Percentiles rank a stretch among this genome's conserved stretches.
Evolutionary conservation across 2,329 filamentous ascomycete genomes (phyloP).

Genomic region (Polytolypa hystricis): DNA sequence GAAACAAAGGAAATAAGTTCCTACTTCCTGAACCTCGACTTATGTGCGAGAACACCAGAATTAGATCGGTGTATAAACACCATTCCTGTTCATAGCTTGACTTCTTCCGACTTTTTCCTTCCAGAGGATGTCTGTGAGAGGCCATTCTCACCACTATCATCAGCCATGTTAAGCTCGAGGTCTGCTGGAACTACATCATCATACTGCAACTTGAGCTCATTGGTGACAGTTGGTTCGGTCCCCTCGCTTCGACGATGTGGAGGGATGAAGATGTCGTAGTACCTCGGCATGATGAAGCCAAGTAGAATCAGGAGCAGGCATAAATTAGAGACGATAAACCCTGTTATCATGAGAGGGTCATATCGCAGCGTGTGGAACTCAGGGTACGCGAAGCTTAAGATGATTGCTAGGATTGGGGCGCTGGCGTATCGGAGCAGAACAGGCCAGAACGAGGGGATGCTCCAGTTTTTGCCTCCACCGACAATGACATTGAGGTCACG

Average conservation of each 20-base stretch:
- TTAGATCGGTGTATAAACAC: no score
- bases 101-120: no score
- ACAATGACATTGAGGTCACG: slow-evolving; percentile 43
- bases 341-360: slow-evolving; percentile 42
- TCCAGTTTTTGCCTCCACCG: slow-evolving; percentile 46
- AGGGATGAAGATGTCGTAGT: slow-evolving; percentile 44
- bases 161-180: no score
- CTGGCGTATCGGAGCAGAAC: slow-evolving; percentile 41
- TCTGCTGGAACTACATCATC: no score
- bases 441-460: slow-evolving; percentile 42
- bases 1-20: no score
- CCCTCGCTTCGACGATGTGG: slow-evolving; percentile 37
- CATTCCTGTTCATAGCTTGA: no score
- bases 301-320: slow-evolving; percentile 37
- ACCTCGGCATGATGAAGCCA: slow-evolving; percentile 43
- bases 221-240: slow-evolving; percentile 14
- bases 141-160: no score
- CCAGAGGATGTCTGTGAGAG: no score
- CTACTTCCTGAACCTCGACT: no score
- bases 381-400: slow-evolving; percentile 43
- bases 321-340: slow-evolving; percentile 39
- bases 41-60: no score
- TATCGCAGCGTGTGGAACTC: slow-evolving; percentile 38
- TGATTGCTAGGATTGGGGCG: slow-evolving; percentile 40
- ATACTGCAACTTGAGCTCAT: slow-evolving; percentile 6